Evolutionary conservation across 805 yeast species (phyloP), one percentile per base, ranked within the genome.

Genomic region (Huiozyma sinensis): DNA sequence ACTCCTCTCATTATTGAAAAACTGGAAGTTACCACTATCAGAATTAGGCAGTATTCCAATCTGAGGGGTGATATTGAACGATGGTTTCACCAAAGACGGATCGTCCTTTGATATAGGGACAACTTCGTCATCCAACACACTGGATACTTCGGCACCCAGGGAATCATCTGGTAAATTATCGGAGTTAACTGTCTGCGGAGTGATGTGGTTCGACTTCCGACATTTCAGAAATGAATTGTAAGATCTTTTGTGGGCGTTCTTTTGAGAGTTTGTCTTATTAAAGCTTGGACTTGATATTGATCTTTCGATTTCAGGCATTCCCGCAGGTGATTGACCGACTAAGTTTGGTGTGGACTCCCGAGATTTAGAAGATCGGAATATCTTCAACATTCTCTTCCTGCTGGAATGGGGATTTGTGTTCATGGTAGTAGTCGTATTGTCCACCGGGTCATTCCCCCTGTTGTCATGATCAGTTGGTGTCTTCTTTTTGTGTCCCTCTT

Each of bases 331-430:
- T n/a, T 38, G 32, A 17, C 13, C 5, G 7, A 33, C 28, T 8
- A 37, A 13, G 29, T 11, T 13, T 10, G 42, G 35, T 11, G n/a
- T 28, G 10, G 7, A 6, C 30, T 44, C 35, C 31, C 34, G 41
- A 30, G 44, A 49, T 30, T 47, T 49, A 6, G 55, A 45, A 7
- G 60, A 52, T 10, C 60, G 51, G 45, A 61, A 61, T 6, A 61
- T 56, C 41, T 59, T 60, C 32, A 61, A 44, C 60, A 60, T 57
- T 35, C 58, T 51, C 41, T 57, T 59, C 33, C 54, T 55, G 10
- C 58, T 47, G 7, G 57, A 55, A 39, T 17, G 24, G 24, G 24
- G 24, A 17, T 17, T 17, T 17, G 24, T 17, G 11, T 31, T 31
- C n/a, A 9, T 8, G n/a, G n/a, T 31, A 2, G 9, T 11, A 9